phyloP scores from a whole-genome alignment of 768 basidiomycete species.

The Podaxis rugospora region DNA sequence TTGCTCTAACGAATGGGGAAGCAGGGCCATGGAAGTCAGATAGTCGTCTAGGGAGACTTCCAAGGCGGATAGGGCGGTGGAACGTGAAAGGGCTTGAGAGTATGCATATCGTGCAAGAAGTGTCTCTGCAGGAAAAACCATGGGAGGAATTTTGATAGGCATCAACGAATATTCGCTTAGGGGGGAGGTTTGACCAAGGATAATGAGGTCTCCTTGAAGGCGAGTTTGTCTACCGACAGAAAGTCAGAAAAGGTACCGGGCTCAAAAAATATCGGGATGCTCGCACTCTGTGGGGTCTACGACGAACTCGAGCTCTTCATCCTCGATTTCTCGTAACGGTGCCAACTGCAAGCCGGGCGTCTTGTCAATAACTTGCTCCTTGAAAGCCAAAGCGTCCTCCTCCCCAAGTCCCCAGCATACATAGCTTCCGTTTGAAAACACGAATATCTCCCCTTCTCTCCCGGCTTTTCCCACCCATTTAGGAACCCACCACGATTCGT shows the following conservation, averaged over 20 bases:
- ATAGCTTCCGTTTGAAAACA: constrained; percentile 84
- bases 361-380: constrained; percentile 52
- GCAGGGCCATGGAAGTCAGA: constrained; percentile 72
- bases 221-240: constrained; percentile 61
- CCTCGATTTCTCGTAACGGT: constrained; percentile 65
- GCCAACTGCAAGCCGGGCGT: constrained; percentile 57
- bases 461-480: constrained; percentile 50
- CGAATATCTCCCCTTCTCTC: constrained; percentile 76
- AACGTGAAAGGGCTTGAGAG: constrained; percentile 87
- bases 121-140: constrained; percentile 63
- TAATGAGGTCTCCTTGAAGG: constrained; percentile 88
- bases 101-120: constrained; percentile 86
- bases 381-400: constrained; percentile 66
- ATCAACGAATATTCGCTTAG: constrained; percentile 48
- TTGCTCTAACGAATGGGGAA: constrained; percentile 71
- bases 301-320: constrained; percentile 91
- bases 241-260: not conserved
- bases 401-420: constrained; percentile 90
- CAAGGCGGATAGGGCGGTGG: constrained; percentile 82
- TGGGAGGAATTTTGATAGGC: constrained; percentile 40
- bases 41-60: constrained; percentile 83
- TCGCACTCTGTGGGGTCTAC: constrained; percentile 81
- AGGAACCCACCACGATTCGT: constrained; percentile 80
- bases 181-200: constrained; percentile 68
- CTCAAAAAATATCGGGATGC: too few species aligned